Base-by-base conservation (phyloP, 768 basidiomycete genomes). In the Candolleomyces efflorescens region DNA sequence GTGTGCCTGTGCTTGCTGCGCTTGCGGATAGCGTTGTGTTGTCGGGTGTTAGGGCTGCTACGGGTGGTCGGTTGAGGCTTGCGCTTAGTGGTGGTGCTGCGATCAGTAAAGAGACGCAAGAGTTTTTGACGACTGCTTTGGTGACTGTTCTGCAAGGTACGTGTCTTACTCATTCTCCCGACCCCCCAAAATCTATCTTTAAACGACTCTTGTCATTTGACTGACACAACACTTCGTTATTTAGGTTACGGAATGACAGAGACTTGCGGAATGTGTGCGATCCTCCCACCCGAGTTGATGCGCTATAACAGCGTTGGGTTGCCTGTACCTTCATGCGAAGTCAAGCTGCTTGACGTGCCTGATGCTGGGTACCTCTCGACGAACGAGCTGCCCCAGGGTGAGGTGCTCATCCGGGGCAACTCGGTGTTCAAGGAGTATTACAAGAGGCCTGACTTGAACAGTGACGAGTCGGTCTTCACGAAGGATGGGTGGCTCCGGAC, bases 171-270 rank as follows among this genome's bases (percentile, higher is more conserved):
- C 27, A 27, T 27, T 27, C 9, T n/a, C n/a, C n/a, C n/a, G n/a
- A n/a, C n/a, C n/a, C n/a, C 68, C 36, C 43, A 43, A 18, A 37
- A 17, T 9, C 38, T 39, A 39, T 39, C 9, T 39, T 45, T 12
- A 37, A 43, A 53, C 38, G 18, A 10, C 44, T 24, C 36, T 50
- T 39, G 7, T 46, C 22, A 6, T 6, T 23, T 11, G 15, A 18
- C 26, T 32, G 15, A 24, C 32, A 23, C 27, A 5, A 53, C 7
- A 20, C 38, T 17, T 10, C 6, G 3, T 7, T 36, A 18, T 18
- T 6, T 53, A 94, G 92, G 92, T 53, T 96, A 95, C 66, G 95
- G 96, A 36, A 87, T 98, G 85, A 99, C 96, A n/a, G 96, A 98
- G 68, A 87, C 92, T 0, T 87, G 90, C 65, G 92, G 91, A 41